Conservation (phyloP, 2,329 filamentous ascomycete genomes). For the Cladosporium sp. region DNA sequence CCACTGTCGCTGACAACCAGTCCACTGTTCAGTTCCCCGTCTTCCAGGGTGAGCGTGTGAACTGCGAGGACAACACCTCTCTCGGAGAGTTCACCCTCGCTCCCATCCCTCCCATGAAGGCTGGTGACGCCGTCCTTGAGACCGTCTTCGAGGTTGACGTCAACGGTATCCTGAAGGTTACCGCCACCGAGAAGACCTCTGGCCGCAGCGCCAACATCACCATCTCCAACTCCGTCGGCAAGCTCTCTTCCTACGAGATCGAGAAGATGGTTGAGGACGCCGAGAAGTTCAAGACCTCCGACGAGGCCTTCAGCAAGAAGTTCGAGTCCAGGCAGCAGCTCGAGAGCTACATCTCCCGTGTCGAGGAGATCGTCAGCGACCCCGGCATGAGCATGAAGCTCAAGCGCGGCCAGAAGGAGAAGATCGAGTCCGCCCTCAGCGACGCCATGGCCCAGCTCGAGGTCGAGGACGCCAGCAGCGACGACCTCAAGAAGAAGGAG, state of each 20-base stretch:
- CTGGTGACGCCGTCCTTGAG: conserved; percentile 94
- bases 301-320: conserved; percentile 98
- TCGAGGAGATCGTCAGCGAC: conserved; percentile 98
- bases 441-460: conserved; percentile 98
- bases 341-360: conserved; percentile 96
- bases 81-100: conserved; percentile 91
- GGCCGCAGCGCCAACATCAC: conserved; percentile 99
- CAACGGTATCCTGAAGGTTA: conserved; percentile 96
- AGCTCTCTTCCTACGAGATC: conserved; percentile 90
- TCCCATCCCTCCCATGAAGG: conserved; percentile 71
- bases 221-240: conserved; percentile 98
- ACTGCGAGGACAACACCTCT: conserved; percentile 97
- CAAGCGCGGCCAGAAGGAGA: conserved; percentile 99
- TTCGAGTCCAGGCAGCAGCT: conserved; percentile 99
- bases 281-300: conserved; percentile 96
- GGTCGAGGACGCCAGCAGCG: conserved; percentile 82
- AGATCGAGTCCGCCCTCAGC: conserved; percentile 94
- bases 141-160: conserved; percentile 99
- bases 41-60: conserved; percentile 65
- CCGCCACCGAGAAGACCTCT: conserved; percentile 97
- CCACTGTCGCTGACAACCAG: conserved; percentile 63
- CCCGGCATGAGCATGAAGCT: conserved; percentile 93
- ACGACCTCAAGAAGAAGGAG: conserved; percentile 99
- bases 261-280: conserved; percentile 97
- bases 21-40: conserved; percentile 72